Evolutionary conservation across 495 filamentous ascomycete genomes (phyloP).

Genomic region (Friedmanniomyces simplex): DNA sequence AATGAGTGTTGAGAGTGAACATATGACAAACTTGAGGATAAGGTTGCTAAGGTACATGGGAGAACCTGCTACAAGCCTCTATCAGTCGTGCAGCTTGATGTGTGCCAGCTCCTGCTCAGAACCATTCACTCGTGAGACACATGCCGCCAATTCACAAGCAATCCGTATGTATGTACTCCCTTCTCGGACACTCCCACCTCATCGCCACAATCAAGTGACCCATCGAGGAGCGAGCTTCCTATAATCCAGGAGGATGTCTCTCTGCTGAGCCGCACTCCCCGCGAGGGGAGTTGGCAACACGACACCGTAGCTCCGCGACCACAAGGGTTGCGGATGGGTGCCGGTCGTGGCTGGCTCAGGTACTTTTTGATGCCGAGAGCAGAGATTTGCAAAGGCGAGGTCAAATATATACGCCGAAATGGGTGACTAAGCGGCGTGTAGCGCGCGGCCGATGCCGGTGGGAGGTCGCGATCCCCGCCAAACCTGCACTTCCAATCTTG

Average conservation of each 20-base stretch:
- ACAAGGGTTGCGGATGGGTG: constrained; percentile 6
- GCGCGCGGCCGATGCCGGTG: not conserved
- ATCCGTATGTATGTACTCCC: constrained; percentile 11
- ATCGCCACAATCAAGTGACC: constrained; percentile 15
- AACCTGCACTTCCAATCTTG: not conserved
- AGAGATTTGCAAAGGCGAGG: constrained; percentile 3
- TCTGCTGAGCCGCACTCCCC: constrained; percentile 14
- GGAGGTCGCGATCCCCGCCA: not conserved
- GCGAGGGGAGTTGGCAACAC: constrained; percentile 13
- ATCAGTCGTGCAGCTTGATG: too few species aligned
- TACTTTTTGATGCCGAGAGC: constrained; percentile 8
- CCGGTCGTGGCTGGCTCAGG: constrained; percentile 16
- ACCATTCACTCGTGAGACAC: too few species aligned
- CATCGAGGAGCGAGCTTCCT: constrained; percentile 18
- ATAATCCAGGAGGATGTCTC: constrained; percentile 16
- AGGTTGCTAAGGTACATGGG: too few species aligned
- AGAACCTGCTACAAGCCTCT: too few species aligned
- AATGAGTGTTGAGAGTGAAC: too few species aligned
- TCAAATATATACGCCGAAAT: not conserved
- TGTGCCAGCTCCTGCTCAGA: too few species aligned
- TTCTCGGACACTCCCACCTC: constrained; percentile 20
- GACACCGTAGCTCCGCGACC: constrained; percentile 7
- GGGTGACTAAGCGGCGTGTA: not conserved
- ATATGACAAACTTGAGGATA: too few species aligned
- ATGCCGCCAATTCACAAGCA: not conserved